Evolutionary conservation across 1,139 yeast species (phyloP), one percentile per base, ranked within the genome.

Genomic region (Diutina scorzettiae): DNA sequence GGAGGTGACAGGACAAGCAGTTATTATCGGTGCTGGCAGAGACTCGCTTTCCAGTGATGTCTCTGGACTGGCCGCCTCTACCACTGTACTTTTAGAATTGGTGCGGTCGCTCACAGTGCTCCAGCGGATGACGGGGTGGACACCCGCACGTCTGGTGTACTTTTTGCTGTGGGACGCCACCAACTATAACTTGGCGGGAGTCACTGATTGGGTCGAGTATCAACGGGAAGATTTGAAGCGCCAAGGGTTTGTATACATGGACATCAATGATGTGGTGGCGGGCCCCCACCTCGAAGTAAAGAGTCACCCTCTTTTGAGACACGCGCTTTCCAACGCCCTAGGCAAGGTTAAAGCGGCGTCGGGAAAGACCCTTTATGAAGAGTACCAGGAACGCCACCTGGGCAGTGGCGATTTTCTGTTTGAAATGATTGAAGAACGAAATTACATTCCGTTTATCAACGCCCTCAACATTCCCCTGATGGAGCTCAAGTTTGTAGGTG

Each of bases 131-230:
- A 74, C 71, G 49, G 75, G 79, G 46, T 91, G 97, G 97, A 65
- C 69, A 39, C 97, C 98, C 0, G 58, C 89, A 23, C 71, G 98
- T 53, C 70, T 91, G 1, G 77, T 91, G 7, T 80, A 81, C 52
- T 87, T 91, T 60, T 77, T 79, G 0, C 85, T 96, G 2, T 87
- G 86, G 68, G 96, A 89, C 52, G 96, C 85, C 0, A 68, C 83
- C 0, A 79, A 81, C 47, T 87, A 82, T 53, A 89, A 87, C 53
- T 63, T 73, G 51, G 95, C 93, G 0, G 98, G 98, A 0, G 71
- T 87, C 33, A 71, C 93, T 0, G 93, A 83, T 53, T 79, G 91
- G 76, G 71, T 81, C 5, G 86, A 83, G 51, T 64, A 68, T 33
- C 72, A 75, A 47, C 59, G 66, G 20, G 71, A 72, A 19, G 68